Evolutionary conservation across 768 basidiomycete genomes (phyloP).

Genomic region (Boletus sp.): DNA sequence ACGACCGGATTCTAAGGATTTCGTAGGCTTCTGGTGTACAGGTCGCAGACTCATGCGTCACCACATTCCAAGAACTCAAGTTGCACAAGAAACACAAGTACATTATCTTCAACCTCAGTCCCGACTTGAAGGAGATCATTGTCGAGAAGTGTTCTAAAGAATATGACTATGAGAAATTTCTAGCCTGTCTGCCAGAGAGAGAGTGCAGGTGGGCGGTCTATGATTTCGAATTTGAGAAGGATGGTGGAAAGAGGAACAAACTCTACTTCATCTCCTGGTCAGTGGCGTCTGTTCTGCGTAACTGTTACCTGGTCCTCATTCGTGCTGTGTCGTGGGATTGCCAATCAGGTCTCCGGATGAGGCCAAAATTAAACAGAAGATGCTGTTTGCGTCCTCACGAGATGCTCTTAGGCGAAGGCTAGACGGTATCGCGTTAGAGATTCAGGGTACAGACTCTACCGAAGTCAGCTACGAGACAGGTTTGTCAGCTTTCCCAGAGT

Average conservation of each 20-base stretch:
- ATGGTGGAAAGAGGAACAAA: slow-evolving; percentile 76
- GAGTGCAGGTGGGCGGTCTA: slow-evolving; percentile 89
- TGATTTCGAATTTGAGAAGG: slow-evolving; percentile 83
- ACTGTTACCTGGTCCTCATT: not conserved
- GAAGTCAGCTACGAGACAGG: slow-evolving; percentile 74
- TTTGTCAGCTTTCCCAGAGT: slow-evolving; percentile 34
- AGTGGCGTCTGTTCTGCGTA: slow-evolving; percentile 32
- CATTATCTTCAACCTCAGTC: slow-evolving; percentile 75
- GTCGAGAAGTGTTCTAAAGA: slow-evolving; percentile 61
- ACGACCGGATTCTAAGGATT: not conserved
- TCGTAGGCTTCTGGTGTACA: slow-evolving; percentile 38
- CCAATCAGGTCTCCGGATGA: slow-evolving; percentile 76
- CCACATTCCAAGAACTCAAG: slow-evolving; percentile 18
- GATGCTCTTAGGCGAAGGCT: slow-evolving; percentile 74
- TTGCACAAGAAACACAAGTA: slow-evolving; percentile 67
- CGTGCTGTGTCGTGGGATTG: not conserved
- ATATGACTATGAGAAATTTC: slow-evolving; percentile 67
- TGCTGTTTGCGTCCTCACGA: slow-evolving; percentile 91
- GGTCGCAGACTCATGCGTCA: slow-evolving; percentile 52
- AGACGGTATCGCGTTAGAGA: slow-evolving; percentile 76
- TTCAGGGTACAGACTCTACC: slow-evolving; percentile 77
- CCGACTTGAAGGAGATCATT: slow-evolving; percentile 63
- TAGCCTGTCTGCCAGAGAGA: slow-evolving; percentile 64
- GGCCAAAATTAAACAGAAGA: slow-evolving; percentile 87
- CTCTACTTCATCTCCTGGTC: slow-evolving; percentile 85